Conservation (phyloP, 2,329 filamentous ascomycete species). For the Aspergillus sp. region DNA sequence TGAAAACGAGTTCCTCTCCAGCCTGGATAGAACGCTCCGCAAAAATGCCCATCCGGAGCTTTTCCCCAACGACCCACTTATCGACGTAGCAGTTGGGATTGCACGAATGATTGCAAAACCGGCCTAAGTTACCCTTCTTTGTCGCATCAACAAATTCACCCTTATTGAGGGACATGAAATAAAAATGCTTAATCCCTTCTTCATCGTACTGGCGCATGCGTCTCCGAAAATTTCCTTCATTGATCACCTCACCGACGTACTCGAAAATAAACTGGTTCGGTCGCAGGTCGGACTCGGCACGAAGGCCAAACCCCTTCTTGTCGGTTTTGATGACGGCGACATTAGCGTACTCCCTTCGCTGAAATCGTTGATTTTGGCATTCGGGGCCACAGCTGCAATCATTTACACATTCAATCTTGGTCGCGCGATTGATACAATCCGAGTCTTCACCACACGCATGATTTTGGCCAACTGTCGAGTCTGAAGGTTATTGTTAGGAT, state of each 20-base stretch:
- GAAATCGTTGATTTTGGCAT: conserved; percentile 94
- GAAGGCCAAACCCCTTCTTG: conserved; percentile 92
- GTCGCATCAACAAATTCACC: conserved; percentile 97
- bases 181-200: conserved; percentile 97
- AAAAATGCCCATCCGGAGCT: conserved; percentile 98
- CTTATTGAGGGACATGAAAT: conserved; percentile 98
- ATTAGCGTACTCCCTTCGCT: conserved; percentile 78
- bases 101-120: conserved; percentile 98
- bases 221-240: conserved; percentile 78
- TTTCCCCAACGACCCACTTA: conserved; percentile 97
- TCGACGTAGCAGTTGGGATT: conserved; percentile 98
- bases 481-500: conserved; percentile 37
- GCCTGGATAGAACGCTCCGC: conserved; percentile 74
- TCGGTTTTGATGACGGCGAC: conserved; percentile 96
- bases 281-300: conserved; percentile 68
- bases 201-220: conserved; percentile 92
- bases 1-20: conserved; percentile 95
- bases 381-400: conserved; percentile 80
- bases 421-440: conserved; percentile 96
- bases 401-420: conserved; percentile 90
- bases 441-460: conserved; percentile 90
- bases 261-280: conserved; percentile 93
- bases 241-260: conserved; percentile 97
- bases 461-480: conserved; percentile 53
- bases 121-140: conserved; percentile 88